Conservation (phyloP, 2,329 filamentous ascomycete species). For the Capronia coronata region DNA sequence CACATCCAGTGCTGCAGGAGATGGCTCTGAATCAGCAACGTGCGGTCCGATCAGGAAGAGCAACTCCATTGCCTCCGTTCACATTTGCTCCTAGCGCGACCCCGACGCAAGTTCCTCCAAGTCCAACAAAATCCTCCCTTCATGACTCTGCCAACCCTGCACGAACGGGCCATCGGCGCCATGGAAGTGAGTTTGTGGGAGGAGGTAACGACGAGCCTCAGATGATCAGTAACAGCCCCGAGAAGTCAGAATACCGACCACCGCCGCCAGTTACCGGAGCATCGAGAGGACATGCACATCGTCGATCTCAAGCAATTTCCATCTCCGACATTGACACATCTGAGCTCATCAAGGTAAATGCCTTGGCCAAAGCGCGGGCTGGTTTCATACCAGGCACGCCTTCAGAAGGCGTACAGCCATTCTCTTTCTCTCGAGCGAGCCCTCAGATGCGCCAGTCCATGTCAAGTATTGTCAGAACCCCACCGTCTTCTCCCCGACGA, state of each 20-base stretch:
- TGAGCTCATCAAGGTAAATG: slow-evolving; percentile 57
- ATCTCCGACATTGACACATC: slow-evolving; percentile 64
- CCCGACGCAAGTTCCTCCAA: slow-evolving; percentile 21
- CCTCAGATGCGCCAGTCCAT: slow-evolving; percentile 26
- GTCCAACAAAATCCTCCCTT: slow-evolving; percentile 25
- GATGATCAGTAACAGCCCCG: slow-evolving; percentile 35
- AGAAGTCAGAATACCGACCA: slow-evolving; percentile 30
- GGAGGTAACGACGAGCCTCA: slow-evolving; percentile 46
- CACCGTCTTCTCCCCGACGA: slow-evolving; percentile 28
- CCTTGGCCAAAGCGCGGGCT: slow-evolving; percentile 47
- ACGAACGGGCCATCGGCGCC: slow-evolving; percentile 58
- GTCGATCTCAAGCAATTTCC: slow-evolving; percentile 74
- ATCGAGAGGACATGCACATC: slow-evolving; percentile 67
- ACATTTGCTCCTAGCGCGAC: slow-evolving; percentile 21
- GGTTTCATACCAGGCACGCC: slow-evolving; percentile 55
- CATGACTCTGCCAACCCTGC: slow-evolving; percentile 15
- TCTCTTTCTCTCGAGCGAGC: slow-evolving; percentile 30
- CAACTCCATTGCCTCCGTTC: slow-evolving; percentile 28
- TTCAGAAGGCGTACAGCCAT: slow-evolving; percentile 33
- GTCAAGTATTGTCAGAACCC: slow-evolving; percentile 22
- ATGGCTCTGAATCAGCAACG: slow-evolving; percentile 29
- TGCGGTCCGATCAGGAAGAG: slow-evolving; percentile 24
- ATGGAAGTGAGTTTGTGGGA: slow-evolving; percentile 77
- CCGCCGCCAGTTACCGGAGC: slow-evolving; percentile 42
- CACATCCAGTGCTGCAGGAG: slow-evolving; percentile 29